phyloP scores from a whole-genome alignment of 2,329 filamentous ascomycete species.

The Cercospora sesami region DNA sequence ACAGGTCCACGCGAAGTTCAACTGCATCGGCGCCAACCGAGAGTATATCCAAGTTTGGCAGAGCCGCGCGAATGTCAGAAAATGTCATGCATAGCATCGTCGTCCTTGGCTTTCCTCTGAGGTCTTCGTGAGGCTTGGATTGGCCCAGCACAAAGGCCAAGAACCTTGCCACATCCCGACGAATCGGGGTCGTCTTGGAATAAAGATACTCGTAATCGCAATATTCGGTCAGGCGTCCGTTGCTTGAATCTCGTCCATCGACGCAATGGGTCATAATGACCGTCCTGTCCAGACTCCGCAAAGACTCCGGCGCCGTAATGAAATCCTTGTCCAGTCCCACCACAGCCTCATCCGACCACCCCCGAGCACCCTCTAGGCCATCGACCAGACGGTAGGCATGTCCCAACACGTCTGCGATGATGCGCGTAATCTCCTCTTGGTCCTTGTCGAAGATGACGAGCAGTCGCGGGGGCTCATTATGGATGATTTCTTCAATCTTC shows the following conservation, averaged over 20 bases:
- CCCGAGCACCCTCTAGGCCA: conserved; percentile 56
- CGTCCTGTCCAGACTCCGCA: conserved; percentile 61
- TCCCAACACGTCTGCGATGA: conserved; percentile 77
- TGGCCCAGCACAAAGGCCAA: conserved; percentile 78
- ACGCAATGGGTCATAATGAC: conserved; percentile 77
- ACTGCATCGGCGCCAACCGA: conserved; percentile 85
- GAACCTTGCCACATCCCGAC: conserved; percentile 75
- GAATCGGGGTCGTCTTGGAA: conserved; percentile 68
- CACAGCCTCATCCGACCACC: conserved; percentile 62
- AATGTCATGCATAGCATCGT: conserved; percentile 89
- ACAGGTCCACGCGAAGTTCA: conserved; percentile 78
- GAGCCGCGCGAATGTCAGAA: conserved; percentile 76
- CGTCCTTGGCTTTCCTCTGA: conserved; percentile 75
- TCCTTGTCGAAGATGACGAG: conserved; percentile 66
- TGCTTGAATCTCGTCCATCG: conserved; percentile 60
- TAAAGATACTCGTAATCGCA: conserved; percentile 90
- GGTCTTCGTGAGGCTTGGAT: conserved; percentile 72
- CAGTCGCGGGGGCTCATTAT: conserved; percentile 43
- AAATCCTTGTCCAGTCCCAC: conserved; percentile 63
- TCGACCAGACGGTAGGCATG: conserved; percentile 65
- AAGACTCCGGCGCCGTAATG: conserved; percentile 59
- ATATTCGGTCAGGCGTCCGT: conserved; percentile 60
- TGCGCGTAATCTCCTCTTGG: conserved; percentile 71
- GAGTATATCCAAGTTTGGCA: conserved; percentile 82
- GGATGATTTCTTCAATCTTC: conserved; percentile 38